Evolutionary conservation across 2,329 filamentous ascomycete species (phyloP), one percentile per base, ranked within the genome.

Genomic region (Amesomyces nigricolor): DNA sequence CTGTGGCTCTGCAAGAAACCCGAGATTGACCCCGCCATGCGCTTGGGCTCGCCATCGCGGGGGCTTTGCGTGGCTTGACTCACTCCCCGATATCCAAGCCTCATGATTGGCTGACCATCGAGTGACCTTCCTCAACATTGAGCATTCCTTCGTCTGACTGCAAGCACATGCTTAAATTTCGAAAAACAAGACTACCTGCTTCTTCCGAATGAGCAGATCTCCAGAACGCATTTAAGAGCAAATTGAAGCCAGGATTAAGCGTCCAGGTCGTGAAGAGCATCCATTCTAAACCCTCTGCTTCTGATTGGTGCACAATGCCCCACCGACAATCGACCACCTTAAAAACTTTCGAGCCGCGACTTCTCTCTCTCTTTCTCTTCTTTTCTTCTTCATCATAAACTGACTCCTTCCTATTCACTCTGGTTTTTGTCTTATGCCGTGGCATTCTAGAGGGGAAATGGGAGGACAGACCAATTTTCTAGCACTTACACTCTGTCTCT

Each of bases 321-420:
- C 54, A 40, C 64, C 48, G 42, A 37, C 8, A 32, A 35, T 26
- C 11, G 26, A 19, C 19, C 29, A 37, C 46, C 39, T 55, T 62
- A 56, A 64, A 65, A 60, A 61, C 54, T 47, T 51, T 54, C 1
- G 8, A 19, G 19, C 17, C 42, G 38, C 7, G 14, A 29, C 39
- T 51, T 26, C 57, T 47, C 51, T 53, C 62, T 57, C 53, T 57
- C 61, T 66, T 53, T 62, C 61, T 62, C 64, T 63, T 66, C 66
- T 62, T 61, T 60, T 65, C 68, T 66, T 63, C 65, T 70, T 68
- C 67, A 71, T 64, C 63, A 64, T 65, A 65, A 65, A 65, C 63
- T 63, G 62, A 70, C 75, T 78, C 77, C 76, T 78, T 75, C 80
- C 78, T 80, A 87, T 87, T 86, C 83, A 87, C 83, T 86, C 82